Percentiles rank a stretch among this genome's conserved stretches.
These are phyloP conservation scores for Agrocybe chaxingu DNA, from an alignment of 768 basidiomycete genomes.

Conservation along the genomic window DNA sequence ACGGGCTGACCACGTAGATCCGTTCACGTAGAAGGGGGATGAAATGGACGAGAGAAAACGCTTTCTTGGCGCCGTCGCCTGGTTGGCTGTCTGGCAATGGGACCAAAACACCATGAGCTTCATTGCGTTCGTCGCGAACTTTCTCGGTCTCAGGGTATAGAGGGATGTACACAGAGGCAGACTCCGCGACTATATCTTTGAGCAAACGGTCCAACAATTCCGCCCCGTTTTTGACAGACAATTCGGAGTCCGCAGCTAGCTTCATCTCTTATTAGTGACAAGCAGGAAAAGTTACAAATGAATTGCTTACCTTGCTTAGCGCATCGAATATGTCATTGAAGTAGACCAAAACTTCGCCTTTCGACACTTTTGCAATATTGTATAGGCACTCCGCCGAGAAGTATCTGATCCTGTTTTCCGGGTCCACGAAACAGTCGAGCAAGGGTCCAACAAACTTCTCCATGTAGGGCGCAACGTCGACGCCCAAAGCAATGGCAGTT, in stretches of 20 bases:
- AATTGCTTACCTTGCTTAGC: conserved; percentile 82
- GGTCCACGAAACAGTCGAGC: conserved; percentile 88
- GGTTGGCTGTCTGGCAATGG: conserved; percentile 53
- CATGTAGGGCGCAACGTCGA: conserved; percentile 92
- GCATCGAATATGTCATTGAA: conserved; percentile 99
- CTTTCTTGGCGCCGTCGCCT: conserved; percentile 54
- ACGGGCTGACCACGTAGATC: conserved; percentile 93
- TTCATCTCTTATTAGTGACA: conserved; percentile 27
- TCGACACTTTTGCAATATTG: conserved; percentile 96
- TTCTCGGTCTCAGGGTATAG: conserved; percentile 80
- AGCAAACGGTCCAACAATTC: conserved; percentile 95
- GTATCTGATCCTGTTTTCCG: conserved; percentile 93
- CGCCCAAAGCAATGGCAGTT: conserved; percentile 93
- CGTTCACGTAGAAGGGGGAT: conserved; percentile 91
- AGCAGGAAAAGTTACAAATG: background rate
- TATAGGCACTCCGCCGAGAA: conserved; percentile 98
- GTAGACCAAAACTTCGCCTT: conserved; percentile 93
- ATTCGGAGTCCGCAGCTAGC: conserved; percentile 94
- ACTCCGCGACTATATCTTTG: conserved; percentile 97
- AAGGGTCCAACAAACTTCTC: conserved; percentile 88
- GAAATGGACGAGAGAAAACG: conserved; percentile 93
- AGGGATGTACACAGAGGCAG: conserved; percentile 91
- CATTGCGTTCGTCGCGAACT: conserved; percentile 56
- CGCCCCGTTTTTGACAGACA: conserved; percentile 97
- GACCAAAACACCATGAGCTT: conserved; percentile 59